These are phyloP conservation scores for Bonia amplexicaulis DNA, from an alignment of 176 grass and related monocot species.

Conservation along the genomic window DNA sequence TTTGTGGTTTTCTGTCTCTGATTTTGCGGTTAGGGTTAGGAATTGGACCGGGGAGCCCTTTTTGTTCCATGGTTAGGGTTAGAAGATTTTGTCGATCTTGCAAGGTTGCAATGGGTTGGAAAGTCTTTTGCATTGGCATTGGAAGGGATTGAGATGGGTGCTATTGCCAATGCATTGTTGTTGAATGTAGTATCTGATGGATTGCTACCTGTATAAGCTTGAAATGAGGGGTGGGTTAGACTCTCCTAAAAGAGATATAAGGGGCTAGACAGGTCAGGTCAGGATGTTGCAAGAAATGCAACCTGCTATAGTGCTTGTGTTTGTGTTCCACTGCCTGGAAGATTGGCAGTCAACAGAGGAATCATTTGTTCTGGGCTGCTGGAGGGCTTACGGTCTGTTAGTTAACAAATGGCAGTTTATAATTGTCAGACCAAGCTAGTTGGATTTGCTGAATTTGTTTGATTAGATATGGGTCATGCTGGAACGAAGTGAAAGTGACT, in stretches of 20 bases:
- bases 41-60: background rate
- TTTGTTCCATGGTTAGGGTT: background rate
- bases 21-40: background rate
- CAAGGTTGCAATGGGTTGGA: background rate
- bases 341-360: background rate
- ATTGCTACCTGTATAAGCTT: background rate
- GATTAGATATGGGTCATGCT: background rate
- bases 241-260: background rate
- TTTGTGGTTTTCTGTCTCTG: background rate
- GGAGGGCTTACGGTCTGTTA: background rate
- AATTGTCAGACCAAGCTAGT: background rate
- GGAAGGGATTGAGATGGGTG: background rate
- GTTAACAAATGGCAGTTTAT: background rate
- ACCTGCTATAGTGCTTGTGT: background rate
- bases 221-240: background rate
- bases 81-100: background rate
- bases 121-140: background rate
- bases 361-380: background rate
- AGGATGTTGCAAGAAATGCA: background rate
- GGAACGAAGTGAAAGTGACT: background rate
- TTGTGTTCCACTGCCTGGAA: background rate
- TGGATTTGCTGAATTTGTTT: background rate
- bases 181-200: background rate
- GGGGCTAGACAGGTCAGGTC: background rate
- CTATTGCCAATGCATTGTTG: background rate